Base-by-base conservation (phyloP, 352 stramenopile species). In the Globisporangium viniferum region DNA sequence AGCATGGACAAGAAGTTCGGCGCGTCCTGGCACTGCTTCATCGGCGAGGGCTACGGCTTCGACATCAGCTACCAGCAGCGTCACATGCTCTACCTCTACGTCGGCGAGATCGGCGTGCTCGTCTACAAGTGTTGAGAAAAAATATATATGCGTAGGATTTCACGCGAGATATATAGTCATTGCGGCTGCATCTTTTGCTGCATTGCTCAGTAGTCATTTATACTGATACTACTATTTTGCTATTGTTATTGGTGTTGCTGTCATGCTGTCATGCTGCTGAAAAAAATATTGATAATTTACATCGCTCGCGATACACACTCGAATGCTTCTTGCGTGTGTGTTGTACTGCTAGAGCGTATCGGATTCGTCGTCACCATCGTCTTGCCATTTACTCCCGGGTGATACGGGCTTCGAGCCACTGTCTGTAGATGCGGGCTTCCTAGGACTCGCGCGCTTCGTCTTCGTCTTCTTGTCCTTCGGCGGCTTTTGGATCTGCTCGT, bases 1-100 rank as follows among this genome's bases (percentile, higher is more conserved):
- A 98, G 90, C 35, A 93, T 98, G 77, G 96, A 99, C 82, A 99
- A 99, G 80, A 98, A 98, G 75, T 99, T 98, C 74, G 97, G 94
- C 5, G 82, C 90, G 15, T 97, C 93, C 5, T 99, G 96, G 96
- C 94, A 99, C 75, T 98, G 92, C 74, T 96, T 95, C 65, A 97
- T 99, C 24, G 96, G 94, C 36, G 97, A 99, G 76, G 96, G 96
- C 14, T 99, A 98, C 74, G 95, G 92, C 58, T 98, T 99, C 73
- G 93, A 99, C 71, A 92, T 99, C 64, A 98, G 89, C 70, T 98
- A 98, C 78, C 92, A 99, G 81, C 88, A 97, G 68, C 90, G 93
- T 67, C 94, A 98, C 81, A 96, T 99, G 83, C 76, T 99, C 24
- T 98, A 98, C 77, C 78, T 98, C 55, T 91, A 94, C 67, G 96